A percentile compares a stretch with the other conserved stretches of the same genome.
These are phyloP conservation scores for Pseudogymnoascus sp. DNA, from an alignment of 2,329 filamentous ascomycete genomes.

Conservation along the genomic window DNA sequence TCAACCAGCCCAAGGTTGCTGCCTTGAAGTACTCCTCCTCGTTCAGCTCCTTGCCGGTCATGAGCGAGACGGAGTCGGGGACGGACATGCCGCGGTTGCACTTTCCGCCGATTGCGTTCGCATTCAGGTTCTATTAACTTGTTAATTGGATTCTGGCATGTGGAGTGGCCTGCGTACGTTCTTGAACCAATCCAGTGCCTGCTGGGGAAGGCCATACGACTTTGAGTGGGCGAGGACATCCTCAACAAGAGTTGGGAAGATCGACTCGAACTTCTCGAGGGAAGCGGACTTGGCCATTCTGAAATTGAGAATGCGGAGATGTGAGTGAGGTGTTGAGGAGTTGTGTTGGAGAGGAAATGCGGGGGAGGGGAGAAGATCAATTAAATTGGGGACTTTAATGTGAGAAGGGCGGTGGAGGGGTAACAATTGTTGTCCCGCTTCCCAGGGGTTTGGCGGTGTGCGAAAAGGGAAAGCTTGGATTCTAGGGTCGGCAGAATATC, in stretches of 20 bases:
- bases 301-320: conserved; percentile 8
- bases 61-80: conserved; percentile 76
- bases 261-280: conserved; percentile 76
- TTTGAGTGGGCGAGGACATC: conserved; percentile 72
- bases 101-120: conserved; percentile 89
- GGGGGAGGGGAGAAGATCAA: background rate
- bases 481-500: conserved; percentile 1
- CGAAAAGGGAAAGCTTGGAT: background rate
- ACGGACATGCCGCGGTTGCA: conserved; percentile 99
- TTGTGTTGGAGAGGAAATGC: conserved; percentile 10
- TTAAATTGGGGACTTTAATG: background rate
- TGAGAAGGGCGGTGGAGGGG: background rate
- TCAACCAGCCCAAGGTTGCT: conserved; percentile 90
- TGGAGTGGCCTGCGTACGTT: conserved; percentile 44
- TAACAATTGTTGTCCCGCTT: background rate
- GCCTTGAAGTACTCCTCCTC: conserved; percentile 82
- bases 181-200: conserved; percentile 80
- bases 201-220: conserved; percentile 72
- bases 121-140: conserved; percentile 59
- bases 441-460: conserved; percentile 4
- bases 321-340: conserved; percentile 9
- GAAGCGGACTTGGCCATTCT: conserved; percentile 63
- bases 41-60: conserved; percentile 62
- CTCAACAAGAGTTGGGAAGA: conserved; percentile 79
- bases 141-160: background rate